Evolutionary conservation across 2,329 filamentous ascomycete genomes (phyloP).

Genomic region (Fusarium sp.): DNA sequence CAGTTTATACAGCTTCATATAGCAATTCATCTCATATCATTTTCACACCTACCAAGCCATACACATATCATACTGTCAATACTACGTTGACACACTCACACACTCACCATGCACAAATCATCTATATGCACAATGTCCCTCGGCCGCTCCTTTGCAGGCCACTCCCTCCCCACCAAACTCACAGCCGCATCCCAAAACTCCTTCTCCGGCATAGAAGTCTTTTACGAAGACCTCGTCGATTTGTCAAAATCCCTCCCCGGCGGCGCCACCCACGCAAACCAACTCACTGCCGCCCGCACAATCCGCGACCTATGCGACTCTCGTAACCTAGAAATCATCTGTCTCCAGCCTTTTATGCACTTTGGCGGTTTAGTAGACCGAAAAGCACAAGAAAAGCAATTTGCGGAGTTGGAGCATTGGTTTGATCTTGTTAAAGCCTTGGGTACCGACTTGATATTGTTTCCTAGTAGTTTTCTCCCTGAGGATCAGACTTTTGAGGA

Average conservation of each 20-base stretch:
- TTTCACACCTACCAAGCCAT: not conserved
- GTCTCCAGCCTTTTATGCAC: slow-evolving; percentile 81
- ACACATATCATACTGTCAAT: not conserved
- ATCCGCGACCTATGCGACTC: slow-evolving; percentile 68
- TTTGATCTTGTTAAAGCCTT: slow-evolving; percentile 73
- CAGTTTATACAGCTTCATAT: not conserved
- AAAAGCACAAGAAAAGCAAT: slow-evolving; percentile 63
- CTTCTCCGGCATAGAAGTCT: slow-evolving; percentile 78
- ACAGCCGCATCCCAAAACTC: slow-evolving; percentile 73
- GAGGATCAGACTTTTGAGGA: slow-evolving; percentile 58
- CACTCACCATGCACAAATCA: slow-evolving; percentile 64
- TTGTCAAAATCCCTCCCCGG: slow-evolving; percentile 62
- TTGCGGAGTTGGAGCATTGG: slow-evolving; percentile 77
- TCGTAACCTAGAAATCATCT: slow-evolving; percentile 67
- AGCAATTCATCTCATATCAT: not conserved
- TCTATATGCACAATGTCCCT: slow-evolving; percentile 83
- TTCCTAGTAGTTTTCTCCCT: slow-evolving; percentile 78
- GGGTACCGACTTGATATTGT: slow-evolving; percentile 77
- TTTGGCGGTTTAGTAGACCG: slow-evolving; percentile 80
- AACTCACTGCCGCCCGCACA: slow-evolving; percentile 68
- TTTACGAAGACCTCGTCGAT: slow-evolving; percentile 80
- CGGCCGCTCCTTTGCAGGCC: slow-evolving; percentile 75
- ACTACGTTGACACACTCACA: not conserved
- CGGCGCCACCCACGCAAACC: slow-evolving; percentile 54
- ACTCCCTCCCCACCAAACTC: slow-evolving; percentile 75